phyloP scores from a whole-genome alignment of 495 filamentous ascomycete species.

The Trichocladium antarcticum region DNA sequence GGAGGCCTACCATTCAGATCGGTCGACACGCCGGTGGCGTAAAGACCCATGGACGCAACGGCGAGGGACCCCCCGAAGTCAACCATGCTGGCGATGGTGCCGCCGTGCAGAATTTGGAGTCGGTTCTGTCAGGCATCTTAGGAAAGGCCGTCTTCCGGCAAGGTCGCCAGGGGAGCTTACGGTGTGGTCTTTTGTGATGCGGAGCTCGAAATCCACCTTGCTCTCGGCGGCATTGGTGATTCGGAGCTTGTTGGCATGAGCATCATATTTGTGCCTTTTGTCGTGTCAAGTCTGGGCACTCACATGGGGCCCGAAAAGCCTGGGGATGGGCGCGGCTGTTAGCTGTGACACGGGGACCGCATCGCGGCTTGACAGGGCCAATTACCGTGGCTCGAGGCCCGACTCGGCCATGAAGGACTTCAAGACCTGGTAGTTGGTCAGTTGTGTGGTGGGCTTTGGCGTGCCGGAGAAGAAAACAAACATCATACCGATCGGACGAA shows the following conservation, averaged over 20 bases:
- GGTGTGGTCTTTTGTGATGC: constrained; percentile 79
- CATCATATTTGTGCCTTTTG: no score
- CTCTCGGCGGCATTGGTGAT: constrained; percentile 68
- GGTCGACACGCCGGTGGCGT: constrained; percentile 82
- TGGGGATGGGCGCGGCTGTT: constrained; percentile 9
- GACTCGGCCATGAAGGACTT: constrained; percentile 75
- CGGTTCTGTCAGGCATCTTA: constrained; percentile 52
- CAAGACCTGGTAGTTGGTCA: constrained; percentile 45
- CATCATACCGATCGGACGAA: constrained; percentile 33
- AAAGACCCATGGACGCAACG: constrained; percentile 81
- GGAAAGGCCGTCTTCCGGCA: neutral
- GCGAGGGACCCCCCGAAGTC: constrained; percentile 89
- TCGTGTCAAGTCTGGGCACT: neutral
- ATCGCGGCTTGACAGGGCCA: neutral
- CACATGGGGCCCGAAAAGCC: constrained; percentile 36
- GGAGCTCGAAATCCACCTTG: constrained; percentile 74
- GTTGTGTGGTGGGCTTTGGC: neutral
- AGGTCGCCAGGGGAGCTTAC: constrained; percentile 32
- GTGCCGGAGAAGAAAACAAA: constrained; percentile 3
- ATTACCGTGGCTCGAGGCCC: constrained; percentile 75
- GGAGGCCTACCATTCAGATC: constrained; percentile 64
- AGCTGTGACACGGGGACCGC: neutral
- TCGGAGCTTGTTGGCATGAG: no score
- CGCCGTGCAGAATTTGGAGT: constrained; percentile 81
- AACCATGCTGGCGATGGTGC: constrained; percentile 91